Conservation (phyloP, 2,329 filamentous ascomycete genomes). For the Neocatenulostroma microsporum region DNA sequence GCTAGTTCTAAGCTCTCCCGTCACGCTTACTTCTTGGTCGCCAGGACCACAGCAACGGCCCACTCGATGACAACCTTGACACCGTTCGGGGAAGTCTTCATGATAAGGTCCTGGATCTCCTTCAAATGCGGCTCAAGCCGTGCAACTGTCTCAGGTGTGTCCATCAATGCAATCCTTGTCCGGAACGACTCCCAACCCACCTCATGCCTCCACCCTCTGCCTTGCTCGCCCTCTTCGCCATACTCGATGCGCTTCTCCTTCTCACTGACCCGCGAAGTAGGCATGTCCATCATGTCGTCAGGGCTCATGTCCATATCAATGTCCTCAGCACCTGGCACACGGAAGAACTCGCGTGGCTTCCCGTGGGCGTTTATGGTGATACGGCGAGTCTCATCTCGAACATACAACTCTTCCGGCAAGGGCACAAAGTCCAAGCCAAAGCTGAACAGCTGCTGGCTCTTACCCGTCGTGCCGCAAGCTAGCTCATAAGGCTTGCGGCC, state of each 20-base stretch:
- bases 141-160: constrained; percentile 5
- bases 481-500: constrained; percentile 11
- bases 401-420: constrained; percentile 12
- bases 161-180: constrained; percentile 11
- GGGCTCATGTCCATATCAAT: constrained; percentile 2
- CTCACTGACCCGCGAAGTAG: constrained; percentile 6
- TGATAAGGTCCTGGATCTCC: constrained; percentile 11
- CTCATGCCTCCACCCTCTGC: constrained; percentile 13
- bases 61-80: constrained; percentile 13
- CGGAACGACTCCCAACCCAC: constrained; percentile 14
- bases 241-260: constrained; percentile 8
- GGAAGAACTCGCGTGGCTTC: constrained; percentile 7
- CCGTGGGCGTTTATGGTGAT: constrained; percentile 14
- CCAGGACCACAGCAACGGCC: constrained; percentile 12
- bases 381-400: constrained; percentile 8
- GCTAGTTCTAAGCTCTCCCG: too few relatives aligned
- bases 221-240: constrained; percentile 8
- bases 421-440: constrained; percentile 16
- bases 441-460: constrained; percentile 9
- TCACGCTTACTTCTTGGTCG: constrained; percentile 10
- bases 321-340: constrained; percentile 7
- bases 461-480: constrained; percentile 5
- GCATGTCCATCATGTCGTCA: constrained; percentile 7
- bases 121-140: constrained; percentile 9
- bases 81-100: constrained; percentile 11